Conservation (phyloP, 2,329 filamentous ascomycete species). For the Hansfordia pulvinata region DNA sequence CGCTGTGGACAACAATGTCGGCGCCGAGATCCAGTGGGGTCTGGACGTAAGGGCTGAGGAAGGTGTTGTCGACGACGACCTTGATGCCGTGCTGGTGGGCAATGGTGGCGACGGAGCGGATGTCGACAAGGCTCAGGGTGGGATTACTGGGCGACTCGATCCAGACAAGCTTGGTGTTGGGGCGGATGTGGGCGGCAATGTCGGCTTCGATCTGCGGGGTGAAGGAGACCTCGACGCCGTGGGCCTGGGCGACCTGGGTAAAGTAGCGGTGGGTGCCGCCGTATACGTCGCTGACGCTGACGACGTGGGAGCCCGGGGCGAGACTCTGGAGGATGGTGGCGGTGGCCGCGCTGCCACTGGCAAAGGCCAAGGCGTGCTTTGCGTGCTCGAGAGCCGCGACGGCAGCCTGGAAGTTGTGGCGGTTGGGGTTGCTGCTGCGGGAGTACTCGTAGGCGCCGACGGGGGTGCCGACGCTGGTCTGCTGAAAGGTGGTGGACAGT, state of each 20-base stretch:
- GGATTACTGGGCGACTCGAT: slow-evolving; percentile 95
- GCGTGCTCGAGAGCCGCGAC: slow-evolving; percentile 88
- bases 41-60: slow-evolving; percentile 91
- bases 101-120: slow-evolving; percentile 66
- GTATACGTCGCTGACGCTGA: slow-evolving; percentile 95
- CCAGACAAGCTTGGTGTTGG: slow-evolving; percentile 90
- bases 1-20: slow-evolving; percentile 91
- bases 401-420: slow-evolving; percentile 84
- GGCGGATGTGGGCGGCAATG: slow-evolving; percentile 69
- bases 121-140: slow-evolving; percentile 85
- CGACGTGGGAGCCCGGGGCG: slow-evolving; percentile 80
- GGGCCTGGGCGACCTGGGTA: slow-evolving; percentile 89
- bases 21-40: slow-evolving; percentile 92
- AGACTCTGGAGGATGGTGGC: slow-evolving; percentile 88
- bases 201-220: slow-evolving; percentile 85
- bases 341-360: slow-evolving; percentile 86
- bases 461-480: slow-evolving; percentile 75
- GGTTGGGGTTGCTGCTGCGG: slow-evolving; percentile 86
- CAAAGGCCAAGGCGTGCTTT: slow-evolving; percentile 85
- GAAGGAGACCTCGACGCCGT: slow-evolving; percentile 90
- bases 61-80: slow-evolving; percentile 99
- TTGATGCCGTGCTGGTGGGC: slow-evolving; percentile 82
- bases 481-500: slow-evolving; percentile 91
- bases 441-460: slow-evolving; percentile 89
- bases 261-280: slow-evolving; percentile 98